Percentiles rank a stretch among this genome's conserved stretches.
phyloP scores from a whole-genome alignment of 2,329 filamentous ascomycete species.

The Rasamsonia emersonii region DNA sequence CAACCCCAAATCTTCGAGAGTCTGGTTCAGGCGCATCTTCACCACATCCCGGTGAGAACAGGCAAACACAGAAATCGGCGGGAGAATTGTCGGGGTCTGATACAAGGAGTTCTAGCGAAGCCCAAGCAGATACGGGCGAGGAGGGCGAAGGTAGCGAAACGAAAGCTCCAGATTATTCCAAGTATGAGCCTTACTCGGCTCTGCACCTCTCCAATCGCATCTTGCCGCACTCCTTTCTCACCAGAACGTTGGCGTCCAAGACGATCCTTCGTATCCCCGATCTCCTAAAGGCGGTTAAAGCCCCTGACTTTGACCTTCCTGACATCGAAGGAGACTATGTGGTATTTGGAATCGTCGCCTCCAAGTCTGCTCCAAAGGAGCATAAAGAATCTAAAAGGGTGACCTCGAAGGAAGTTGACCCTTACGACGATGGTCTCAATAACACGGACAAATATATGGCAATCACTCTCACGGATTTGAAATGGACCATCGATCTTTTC shows the following conservation, averaged over 20 bases:
- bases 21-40: constrained; percentile 5
- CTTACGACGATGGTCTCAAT: constrained; percentile 47
- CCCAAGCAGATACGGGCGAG: constrained; percentile 13
- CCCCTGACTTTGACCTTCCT: constrained; percentile 68
- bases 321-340: constrained; percentile 86
- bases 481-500: constrained; percentile 85
- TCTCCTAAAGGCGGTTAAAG: constrained; percentile 70
- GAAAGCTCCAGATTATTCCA: constrained; percentile 44
- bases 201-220: constrained; percentile 76
- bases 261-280: constrained; percentile 71
- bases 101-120: constrained; percentile 7
- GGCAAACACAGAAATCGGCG: constrained; percentile 16
- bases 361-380: constrained; percentile 72
- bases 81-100: constrained; percentile 11
- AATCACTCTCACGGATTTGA: constrained; percentile 74
- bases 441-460: constrained; percentile 81
- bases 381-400: constrained; percentile 39
- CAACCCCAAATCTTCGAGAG: constrained; percentile 20
- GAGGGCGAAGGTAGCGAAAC: constrained; percentile 12
- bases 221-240: constrained; percentile 70
- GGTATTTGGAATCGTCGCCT: constrained; percentile 76
- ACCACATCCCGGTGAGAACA: constrained; percentile 9
- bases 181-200: constrained; percentile 79
- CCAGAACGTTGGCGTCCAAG: constrained; percentile 69
- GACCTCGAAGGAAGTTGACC: constrained; percentile 35